Conservation (phyloP, 176 grass and related monocot genomes). For the Eragrostis curvula region DNA sequence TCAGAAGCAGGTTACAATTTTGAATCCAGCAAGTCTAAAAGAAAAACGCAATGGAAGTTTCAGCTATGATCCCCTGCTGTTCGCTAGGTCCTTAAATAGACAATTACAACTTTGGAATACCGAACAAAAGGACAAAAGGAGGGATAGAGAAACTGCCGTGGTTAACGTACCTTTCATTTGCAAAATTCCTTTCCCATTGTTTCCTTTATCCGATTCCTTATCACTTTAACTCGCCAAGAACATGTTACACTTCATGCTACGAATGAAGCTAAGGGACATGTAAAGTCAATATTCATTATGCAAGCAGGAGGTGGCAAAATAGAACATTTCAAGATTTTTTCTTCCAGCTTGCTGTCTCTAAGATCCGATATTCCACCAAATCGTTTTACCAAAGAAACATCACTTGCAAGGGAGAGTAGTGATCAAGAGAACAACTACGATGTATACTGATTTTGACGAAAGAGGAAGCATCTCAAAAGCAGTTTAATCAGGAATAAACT, state of each 20-base stretch:
- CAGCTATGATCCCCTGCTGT: background rate
- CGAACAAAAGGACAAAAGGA: background rate
- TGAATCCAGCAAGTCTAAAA: slow-evolving; percentile 13
- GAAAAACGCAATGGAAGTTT: slow-evolving; percentile 16
- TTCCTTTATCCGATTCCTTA: slow-evolving; percentile 47
- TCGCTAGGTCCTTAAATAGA: slow-evolving; percentile 52
- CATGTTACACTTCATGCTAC: slow-evolving; percentile 25
- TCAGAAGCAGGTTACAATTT: slow-evolving; percentile 6
- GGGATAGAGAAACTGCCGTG: background rate
- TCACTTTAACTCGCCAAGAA: slow-evolving; percentile 27
- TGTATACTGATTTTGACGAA: slow-evolving; percentile 30
- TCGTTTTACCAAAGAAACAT: slow-evolving; percentile 18
- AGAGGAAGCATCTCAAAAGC: slow-evolving; percentile 22
- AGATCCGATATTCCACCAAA: slow-evolving; percentile 26
- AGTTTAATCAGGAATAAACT: slow-evolving; percentile 31
- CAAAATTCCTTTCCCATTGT: background rate
- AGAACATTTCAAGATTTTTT: slow-evolving; percentile 38
- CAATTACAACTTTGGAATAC: background rate
- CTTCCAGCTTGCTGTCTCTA: slow-evolving; percentile 2
- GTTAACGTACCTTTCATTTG: slow-evolving; percentile 17
- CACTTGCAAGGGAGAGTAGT: slow-evolving; percentile 10
- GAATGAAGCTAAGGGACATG: background rate
- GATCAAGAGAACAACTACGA: slow-evolving; percentile 22
- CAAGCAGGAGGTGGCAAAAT: slow-evolving; percentile 32
- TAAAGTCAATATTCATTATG: slow-evolving; percentile 45